These are phyloP conservation scores for Boechera retrofracta DNA, from an alignment of 345 rosid species.

Conservation along the genomic window DNA sequence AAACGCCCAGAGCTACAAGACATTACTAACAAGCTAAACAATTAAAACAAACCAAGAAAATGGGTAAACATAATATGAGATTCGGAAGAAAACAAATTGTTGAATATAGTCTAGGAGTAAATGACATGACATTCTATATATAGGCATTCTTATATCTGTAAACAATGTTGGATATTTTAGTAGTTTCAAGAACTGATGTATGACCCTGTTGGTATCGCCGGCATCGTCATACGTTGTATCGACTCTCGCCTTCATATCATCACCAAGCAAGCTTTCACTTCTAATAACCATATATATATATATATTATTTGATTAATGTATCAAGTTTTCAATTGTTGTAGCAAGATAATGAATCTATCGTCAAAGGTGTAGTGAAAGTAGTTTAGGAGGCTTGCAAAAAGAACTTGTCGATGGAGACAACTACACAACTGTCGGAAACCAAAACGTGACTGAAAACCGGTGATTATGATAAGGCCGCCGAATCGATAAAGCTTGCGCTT, in stretches of 20 bases:
- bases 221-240: neutral
- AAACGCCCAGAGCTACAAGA: too few relatives aligned
- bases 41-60: too few relatives aligned
- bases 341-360: neutral
- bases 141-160: too few relatives aligned
- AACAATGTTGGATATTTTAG: too few relatives aligned
- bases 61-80: too few relatives aligned
- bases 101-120: too few relatives aligned
- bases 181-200: too few relatives aligned
- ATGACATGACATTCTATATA: too few relatives aligned
- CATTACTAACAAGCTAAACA: too few relatives aligned
- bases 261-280: conserved; percentile 25
- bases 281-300: neutral
- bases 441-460: neutral
- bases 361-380: neutral
- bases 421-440: neutral
- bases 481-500: neutral
- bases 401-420: neutral
- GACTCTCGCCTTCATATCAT: neutral
- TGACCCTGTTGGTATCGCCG: too few relatives aligned
- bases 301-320: neutral
- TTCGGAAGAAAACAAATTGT: too few relatives aligned
- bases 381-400: conserved; percentile 2
- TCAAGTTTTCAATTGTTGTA: neutral
- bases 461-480: conserved; percentile 10